Evolutionary conservation across 108 stramenopile genomes (phyloP).

Genomic region (Nannochloropsis oceanica): DNA sequence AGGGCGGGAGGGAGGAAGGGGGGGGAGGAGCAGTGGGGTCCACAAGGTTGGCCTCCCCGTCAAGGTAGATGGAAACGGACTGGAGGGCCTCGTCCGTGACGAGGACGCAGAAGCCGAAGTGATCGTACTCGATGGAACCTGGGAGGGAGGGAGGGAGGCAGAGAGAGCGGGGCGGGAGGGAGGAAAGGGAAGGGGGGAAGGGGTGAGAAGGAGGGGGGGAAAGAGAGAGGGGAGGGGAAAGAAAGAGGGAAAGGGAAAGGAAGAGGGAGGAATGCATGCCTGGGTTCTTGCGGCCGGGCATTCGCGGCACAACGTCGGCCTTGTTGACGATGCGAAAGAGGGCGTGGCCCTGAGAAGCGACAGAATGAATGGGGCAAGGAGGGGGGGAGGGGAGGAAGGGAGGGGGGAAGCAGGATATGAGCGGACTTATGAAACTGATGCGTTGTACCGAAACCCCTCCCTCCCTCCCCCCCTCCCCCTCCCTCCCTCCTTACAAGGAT

Average conservation of each 20-base stretch:
- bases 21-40: neutral
- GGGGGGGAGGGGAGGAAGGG: neutral
- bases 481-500: neutral
- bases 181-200: neutral
- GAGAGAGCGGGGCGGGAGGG: neutral
- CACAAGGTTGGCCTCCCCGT: neutral
- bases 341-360: neutral
- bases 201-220: neutral
- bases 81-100: neutral
- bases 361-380: too few species aligned
- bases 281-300: neutral
- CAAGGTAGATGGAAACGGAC: neutral
- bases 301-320: neutral
- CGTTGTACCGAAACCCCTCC: too few species aligned
- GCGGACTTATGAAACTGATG: neutral
- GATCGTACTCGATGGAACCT: neutral
- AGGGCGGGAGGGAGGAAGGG: neutral
- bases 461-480: neutral
- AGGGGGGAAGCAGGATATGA: neutral
- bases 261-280: neutral
- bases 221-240: neutral
- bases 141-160: neutral
- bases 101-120: neutral
- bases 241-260: neutral
- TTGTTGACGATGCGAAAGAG: neutral